phyloP scores from a whole-genome alignment of 1,284 basidiomycete species.

The Ceratobasidium theobromae region DNA sequence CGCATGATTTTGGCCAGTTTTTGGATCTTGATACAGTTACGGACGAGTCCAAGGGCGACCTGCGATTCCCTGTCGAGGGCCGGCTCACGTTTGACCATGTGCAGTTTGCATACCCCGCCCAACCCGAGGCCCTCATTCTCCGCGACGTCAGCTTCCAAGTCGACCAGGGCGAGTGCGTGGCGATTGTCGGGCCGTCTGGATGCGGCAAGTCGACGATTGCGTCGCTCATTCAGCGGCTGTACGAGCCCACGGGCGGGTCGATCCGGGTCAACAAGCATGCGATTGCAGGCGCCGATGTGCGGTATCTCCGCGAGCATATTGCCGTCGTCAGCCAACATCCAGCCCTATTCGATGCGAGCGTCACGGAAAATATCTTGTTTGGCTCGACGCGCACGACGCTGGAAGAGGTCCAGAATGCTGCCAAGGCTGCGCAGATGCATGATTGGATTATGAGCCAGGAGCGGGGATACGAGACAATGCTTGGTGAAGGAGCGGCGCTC shows the following conservation, averaged over 20 bases:
- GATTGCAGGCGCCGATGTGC: slow-evolving; percentile 61
- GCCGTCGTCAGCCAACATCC: slow-evolving; percentile 85
- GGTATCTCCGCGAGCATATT: slow-evolving; percentile 77
- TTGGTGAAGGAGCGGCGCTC: slow-evolving; percentile 86
- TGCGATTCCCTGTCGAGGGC: slow-evolving; percentile 66
- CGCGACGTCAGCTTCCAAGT: slow-evolving; percentile 65
- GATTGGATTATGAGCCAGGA: slow-evolving; percentile 84
- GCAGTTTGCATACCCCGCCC: slow-evolving; percentile 79
- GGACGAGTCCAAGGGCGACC: slow-evolving; percentile 66
- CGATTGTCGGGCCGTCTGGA: slow-evolving; percentile 85
- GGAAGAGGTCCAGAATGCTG: slow-evolving; percentile 66
- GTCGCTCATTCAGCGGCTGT: slow-evolving; percentile 79
- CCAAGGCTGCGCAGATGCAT: slow-evolving; percentile 76
- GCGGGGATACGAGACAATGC: slow-evolving; percentile 78
- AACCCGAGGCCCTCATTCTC: slow-evolving; percentile 72
- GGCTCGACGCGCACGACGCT: slow-evolving; percentile 54
- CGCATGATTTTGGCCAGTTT: slow-evolving; percentile 73
- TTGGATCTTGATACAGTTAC: slow-evolving; percentile 59
- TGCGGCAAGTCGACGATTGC: slow-evolving; percentile 89
- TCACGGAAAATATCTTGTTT: slow-evolving; percentile 86
- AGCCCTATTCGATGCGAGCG: slow-evolving; percentile 81
- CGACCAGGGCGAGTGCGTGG: slow-evolving; percentile 75
- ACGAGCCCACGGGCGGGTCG: slow-evolving; percentile 69
- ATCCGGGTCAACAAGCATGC: slow-evolving; percentile 60
- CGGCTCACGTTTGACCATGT: slow-evolving; percentile 70